phyloP scores from a whole-genome alignment of 176 grass and related monocot genomes.

The Pontederia crassipes region DNA sequence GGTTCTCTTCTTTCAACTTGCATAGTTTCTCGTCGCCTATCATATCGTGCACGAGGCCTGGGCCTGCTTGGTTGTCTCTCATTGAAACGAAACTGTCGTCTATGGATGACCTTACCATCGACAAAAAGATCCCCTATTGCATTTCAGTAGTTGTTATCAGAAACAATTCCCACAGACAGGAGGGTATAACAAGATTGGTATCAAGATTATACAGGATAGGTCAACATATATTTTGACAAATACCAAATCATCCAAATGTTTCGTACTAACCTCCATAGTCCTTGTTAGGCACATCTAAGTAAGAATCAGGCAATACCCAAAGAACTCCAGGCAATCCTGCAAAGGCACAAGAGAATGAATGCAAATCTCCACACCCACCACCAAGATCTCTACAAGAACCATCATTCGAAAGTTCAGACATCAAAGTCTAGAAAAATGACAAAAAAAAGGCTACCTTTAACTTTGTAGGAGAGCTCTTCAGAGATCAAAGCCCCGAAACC shows the following conservation, averaged over 20 bases:
- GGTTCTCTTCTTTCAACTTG: slow-evolving; percentile 55
- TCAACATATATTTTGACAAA: not conserved
- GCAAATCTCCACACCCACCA: slow-evolving; percentile 6
- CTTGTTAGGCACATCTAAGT: slow-evolving; percentile 96
- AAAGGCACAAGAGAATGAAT: slow-evolving; percentile 12
- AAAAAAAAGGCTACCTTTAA: slow-evolving; percentile 60
- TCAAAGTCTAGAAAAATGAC: slow-evolving; percentile 1
- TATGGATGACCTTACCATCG: slow-evolving; percentile 77
- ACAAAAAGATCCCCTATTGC: slow-evolving; percentile 69
- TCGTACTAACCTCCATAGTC: slow-evolving; percentile 77
- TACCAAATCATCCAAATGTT: not conserved
- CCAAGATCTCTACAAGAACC: not conserved
- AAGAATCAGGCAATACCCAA: slow-evolving; percentile 98
- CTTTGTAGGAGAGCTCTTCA: slow-evolving; percentile 91
- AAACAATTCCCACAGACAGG: slow-evolving; percentile 6
- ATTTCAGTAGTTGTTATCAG: slow-evolving; percentile 2
- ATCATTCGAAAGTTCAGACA: not conserved
- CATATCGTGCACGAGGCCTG: slow-evolving; percentile 52
- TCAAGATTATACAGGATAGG: not conserved
- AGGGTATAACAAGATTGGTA: no score
- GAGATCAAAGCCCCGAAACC: slow-evolving; percentile 88
- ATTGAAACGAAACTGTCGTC: slow-evolving; percentile 56
- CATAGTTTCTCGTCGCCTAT: slow-evolving; percentile 51
- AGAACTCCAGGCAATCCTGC: slow-evolving; percentile 91
- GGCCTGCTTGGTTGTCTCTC: slow-evolving; percentile 72